These are phyloP conservation scores for Fragilariopsis cylindrus DNA, from an alignment of 108 stramenopile genomes.

Conservation along the genomic window DNA sequence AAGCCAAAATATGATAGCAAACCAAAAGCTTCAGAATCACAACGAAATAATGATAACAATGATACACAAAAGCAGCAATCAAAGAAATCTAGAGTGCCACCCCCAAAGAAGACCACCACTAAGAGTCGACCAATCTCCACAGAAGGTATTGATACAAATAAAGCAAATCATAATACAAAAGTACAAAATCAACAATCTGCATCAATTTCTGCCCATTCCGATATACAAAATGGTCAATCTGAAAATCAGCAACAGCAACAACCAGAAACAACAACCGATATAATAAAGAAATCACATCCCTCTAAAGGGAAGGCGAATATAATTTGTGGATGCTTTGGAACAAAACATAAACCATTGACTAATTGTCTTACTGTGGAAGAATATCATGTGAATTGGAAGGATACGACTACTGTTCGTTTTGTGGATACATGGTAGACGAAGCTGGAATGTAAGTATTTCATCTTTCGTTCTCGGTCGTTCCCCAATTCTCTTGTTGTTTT, in stretches of 20 bases:
- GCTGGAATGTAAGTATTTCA: slow-evolving; percentile 5
- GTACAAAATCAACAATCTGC: not conserved
- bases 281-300: slow-evolving; percentile 21
- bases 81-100: slow-evolving; percentile 23
- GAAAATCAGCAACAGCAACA: not conserved
- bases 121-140: not conserved
- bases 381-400: slow-evolving; percentile 57
- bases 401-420: slow-evolving; percentile 59
- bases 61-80: slow-evolving; percentile 1
- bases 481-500: too few species aligned
- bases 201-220: not conserved
- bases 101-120: slow-evolving; percentile 16
- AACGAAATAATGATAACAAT: not conserved
- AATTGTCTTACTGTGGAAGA: slow-evolving; percentile 68
- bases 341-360: slow-evolving; percentile 47
- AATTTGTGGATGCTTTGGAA: slow-evolving; percentile 66
- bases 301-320: slow-evolving; percentile 30
- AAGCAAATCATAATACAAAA: not conserved
- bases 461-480: not conserved
- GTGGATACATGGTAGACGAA: slow-evolving; percentile 41
- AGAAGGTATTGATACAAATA: too few species aligned
- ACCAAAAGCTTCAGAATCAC: not conserved
- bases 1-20: not conserved
- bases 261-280: slow-evolving; percentile 9
- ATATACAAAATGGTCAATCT: not conserved